Base-by-base conservation (phyloP, 1,139 yeast genomes). In the Saccharomycopsis crataegensis region DNA sequence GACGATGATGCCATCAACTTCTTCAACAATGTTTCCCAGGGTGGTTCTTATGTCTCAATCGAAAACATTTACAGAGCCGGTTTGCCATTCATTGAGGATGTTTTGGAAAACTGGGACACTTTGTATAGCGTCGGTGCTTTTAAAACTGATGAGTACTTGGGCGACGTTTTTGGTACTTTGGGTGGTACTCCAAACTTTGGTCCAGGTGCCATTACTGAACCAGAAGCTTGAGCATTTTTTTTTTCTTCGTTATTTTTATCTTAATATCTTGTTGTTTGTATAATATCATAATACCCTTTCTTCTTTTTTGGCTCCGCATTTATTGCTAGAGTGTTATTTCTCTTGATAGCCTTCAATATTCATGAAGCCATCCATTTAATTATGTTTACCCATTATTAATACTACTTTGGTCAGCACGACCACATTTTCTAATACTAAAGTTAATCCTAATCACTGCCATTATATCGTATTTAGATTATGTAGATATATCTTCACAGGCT, bases 161-260 rank as follows among this genome's bases (percentile, higher is more conserved):
- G 87, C 57, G 86, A 82, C 62, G 73, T 78, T 56, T 76, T 72
- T 59, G 81, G 77, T 51, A 72, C 83, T 48, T 72, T 80, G 31
- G 70, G 70, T n/a, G 70, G 70, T n/a, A 56, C 59, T n/a, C 56
- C 56, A 45, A 32, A 32, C 16, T 53, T 53, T 34, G 56, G 56
- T n/a, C 48, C 56, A 86, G 93, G 51, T 93, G 90, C 65, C 86
- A 82, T 68, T 86, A 89, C 12, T 58, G 86, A 67, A 66, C 93
- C 94, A 41, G 89, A 86, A 62, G 78, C 78, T 53, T 82, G 86
- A 34, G 93, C 94, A 52, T 94, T 94, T 61, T 86, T 36, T 36
- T 36, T 12, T 2, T 40, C 42, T 12, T 12, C n/a, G 2, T 40
- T 14, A 12, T 12, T 4, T 40, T 14, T 40, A 3, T 11, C 11